A percentile compares a stretch with the other conserved stretches of the same genome.
Evolutionary conservation across 805 yeast species (phyloP).

Genomic region (Lachancea meyersii): DNA sequence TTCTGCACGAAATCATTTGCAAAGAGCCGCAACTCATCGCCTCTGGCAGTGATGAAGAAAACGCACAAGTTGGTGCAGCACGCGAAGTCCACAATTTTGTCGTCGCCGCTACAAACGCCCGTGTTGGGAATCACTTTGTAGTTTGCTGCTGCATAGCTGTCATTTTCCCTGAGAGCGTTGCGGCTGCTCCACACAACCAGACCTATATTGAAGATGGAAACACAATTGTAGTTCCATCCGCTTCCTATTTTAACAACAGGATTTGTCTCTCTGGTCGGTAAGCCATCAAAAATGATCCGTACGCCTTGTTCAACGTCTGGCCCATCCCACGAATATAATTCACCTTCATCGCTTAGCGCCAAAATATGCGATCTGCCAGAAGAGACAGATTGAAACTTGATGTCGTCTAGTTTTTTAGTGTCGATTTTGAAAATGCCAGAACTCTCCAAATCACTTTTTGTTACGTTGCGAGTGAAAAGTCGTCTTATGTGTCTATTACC

Average conservation of each 20-base stretch:
- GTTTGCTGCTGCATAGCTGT: conserved; percentile 34
- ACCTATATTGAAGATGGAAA: conserved; percentile 45
- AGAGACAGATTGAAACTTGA: conserved; percentile 42
- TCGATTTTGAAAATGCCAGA: conserved; percentile 12
- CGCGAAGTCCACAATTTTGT: conserved; percentile 47
- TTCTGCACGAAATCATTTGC: conserved; percentile 19
- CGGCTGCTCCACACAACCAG: conserved; percentile 51
- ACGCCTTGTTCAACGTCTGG: conserved; percentile 40
- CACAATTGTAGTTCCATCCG: conserved; percentile 62
- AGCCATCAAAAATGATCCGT: conserved; percentile 34
- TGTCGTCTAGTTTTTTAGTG: conserved; percentile 16
- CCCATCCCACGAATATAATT: conserved; percentile 60
- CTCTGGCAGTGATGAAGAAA: conserved; percentile 43
- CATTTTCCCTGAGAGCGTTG: conserved; percentile 26
- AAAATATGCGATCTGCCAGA: conserved; percentile 63
- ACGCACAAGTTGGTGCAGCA: conserved; percentile 43
- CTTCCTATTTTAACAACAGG: conserved; percentile 46
- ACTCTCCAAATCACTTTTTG: conserved; percentile 17
- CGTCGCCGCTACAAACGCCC: conserved; percentile 35
- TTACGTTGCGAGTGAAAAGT: conserved; percentile 26
- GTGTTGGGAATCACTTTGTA: conserved; percentile 40
- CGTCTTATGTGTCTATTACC: conserved; percentile 26
- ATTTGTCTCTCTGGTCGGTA: conserved; percentile 19
- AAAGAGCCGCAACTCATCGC: conserved; percentile 37
- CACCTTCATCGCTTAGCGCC: conserved; percentile 46